A percentile compares a stretch with the other conserved stretches of the same genome.
Conservation (phyloP, 2,329 filamentous ascomycete genomes). For the Pseudonectria buxi region DNA sequence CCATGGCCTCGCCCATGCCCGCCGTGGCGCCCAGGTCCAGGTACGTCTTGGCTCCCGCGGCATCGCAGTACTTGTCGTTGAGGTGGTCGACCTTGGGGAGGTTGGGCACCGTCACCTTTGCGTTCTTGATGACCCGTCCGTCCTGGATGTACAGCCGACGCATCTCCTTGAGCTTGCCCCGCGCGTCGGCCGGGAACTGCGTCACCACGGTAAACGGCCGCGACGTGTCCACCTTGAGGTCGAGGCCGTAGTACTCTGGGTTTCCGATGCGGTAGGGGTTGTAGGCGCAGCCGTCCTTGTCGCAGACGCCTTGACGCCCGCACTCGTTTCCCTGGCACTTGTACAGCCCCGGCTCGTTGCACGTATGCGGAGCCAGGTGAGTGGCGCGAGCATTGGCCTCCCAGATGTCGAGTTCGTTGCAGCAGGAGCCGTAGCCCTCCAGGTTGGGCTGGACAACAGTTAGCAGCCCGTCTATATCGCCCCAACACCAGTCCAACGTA, state of each 20-base stretch:
- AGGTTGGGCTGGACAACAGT: slow-evolving; percentile 24
- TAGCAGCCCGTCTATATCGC: background rate
- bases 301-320: slow-evolving; percentile 31
- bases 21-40: slow-evolving; percentile 34
- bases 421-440: slow-evolving; percentile 38
- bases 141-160: slow-evolving; percentile 39
- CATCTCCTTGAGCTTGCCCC: slow-evolving; percentile 40
- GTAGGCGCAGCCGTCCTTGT: slow-evolving; percentile 34
- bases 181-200: slow-evolving; percentile 37
- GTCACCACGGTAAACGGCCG: slow-evolving; percentile 39
- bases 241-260: slow-evolving; percentile 23
- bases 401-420: slow-evolving; percentile 48
- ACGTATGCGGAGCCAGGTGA: slow-evolving; percentile 39
- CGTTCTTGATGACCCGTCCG: slow-evolving; percentile 18
- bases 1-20: slow-evolving; percentile 39
- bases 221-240: slow-evolving; percentile 24
- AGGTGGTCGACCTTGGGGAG: slow-evolving; percentile 29
- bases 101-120: slow-evolving; percentile 13
- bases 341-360: slow-evolving; percentile 35
- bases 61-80: slow-evolving; percentile 30
- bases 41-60: slow-evolving; percentile 23
- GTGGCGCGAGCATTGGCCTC: slow-evolving; percentile 41
- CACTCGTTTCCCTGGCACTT: slow-evolving; percentile 35
- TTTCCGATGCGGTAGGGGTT: slow-evolving; percentile 30
- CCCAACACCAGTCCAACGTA: slow-evolving; percentile 12